Evolutionary conservation across 352 stramenopile species (phyloP).

Genomic region (Peronospora destructor): DNA sequence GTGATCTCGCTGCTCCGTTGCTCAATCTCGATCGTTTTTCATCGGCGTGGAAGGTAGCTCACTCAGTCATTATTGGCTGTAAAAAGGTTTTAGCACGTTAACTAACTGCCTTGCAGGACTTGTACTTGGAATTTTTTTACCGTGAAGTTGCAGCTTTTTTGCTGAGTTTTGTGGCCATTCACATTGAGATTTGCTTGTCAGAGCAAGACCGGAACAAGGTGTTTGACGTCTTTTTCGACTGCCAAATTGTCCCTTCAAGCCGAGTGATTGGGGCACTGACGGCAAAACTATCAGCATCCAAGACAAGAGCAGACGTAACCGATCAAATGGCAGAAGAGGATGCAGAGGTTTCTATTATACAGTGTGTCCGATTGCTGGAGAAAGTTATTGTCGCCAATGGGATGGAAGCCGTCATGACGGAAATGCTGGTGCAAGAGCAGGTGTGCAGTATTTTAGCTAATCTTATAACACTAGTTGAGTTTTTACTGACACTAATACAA

Average conservation of each 20-base stretch:
- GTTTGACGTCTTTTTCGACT: constrained; percentile 63
- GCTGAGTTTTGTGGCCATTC: constrained; percentile 45
- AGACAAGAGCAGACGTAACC: neutral
- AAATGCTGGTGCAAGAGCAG: constrained; percentile 36
- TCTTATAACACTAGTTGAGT: neutral
- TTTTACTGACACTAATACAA: neutral
- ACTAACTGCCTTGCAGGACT: constrained; percentile 16
- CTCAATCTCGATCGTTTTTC: constrained; percentile 23
- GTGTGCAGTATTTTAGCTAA: constrained; percentile 8
- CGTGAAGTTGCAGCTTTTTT: constrained; percentile 47
- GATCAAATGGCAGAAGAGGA: constrained; percentile 22
- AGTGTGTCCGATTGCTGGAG: constrained; percentile 47
- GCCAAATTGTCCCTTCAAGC: constrained; percentile 27
- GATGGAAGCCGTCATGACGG: constrained; percentile 26
- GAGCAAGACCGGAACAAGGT: constrained; percentile 29
- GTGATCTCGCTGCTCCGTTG: constrained; percentile 37
- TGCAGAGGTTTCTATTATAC: constrained; percentile 28
- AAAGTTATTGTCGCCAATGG: constrained; percentile 19
- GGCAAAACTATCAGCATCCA: constrained; percentile 31
- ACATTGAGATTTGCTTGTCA: constrained; percentile 46
- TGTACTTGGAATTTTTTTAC: constrained; percentile 56
- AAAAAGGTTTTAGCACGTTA: neutral
- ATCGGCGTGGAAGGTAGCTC: constrained; percentile 40
- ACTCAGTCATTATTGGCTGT: neutral
- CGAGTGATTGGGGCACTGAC: constrained; percentile 30